Evolutionary conservation across 169 alveolate genomes (phyloP).

Genomic region (Eimeria praecox): DNA sequence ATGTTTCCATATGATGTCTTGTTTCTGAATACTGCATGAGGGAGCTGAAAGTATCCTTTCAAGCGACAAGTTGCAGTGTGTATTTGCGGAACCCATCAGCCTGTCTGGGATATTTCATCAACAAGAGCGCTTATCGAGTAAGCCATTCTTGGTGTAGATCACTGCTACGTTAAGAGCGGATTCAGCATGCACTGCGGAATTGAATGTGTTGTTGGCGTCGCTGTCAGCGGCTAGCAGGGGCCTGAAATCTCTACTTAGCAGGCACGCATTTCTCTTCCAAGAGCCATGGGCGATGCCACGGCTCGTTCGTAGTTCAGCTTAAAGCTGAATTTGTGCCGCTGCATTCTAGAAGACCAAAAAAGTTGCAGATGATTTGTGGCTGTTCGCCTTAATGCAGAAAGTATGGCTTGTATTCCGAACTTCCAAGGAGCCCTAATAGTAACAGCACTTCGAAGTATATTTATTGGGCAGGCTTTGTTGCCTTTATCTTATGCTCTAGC

Average conservation of each 20-base stretch:
- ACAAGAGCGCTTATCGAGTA: background rate
- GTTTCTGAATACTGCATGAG: background rate
- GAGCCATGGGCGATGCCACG: background rate
- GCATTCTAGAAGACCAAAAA: background rate
- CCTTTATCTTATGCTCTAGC: background rate
- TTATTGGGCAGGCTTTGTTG: background rate
- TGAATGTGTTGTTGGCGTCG: background rate
- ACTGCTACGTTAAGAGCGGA: background rate
- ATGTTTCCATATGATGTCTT: background rate
- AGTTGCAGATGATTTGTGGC: background rate
- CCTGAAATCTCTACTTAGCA: background rate
- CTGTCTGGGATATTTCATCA: background rate
- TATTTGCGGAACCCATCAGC: background rate
- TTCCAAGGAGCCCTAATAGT: background rate
- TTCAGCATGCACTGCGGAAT: background rate
- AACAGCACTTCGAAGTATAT: background rate
- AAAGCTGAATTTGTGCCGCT: no score
- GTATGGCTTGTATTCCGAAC: background rate
- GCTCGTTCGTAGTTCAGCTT: background rate
- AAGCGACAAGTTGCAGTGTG: background rate
- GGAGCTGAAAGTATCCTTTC: background rate
- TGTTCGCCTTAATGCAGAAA: background rate
- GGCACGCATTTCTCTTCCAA: background rate
- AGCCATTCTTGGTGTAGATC: background rate
- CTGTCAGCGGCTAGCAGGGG: background rate